These are phyloP conservation scores for Carallia brachiata DNA, from an alignment of 345 rosid species.

Conservation along the genomic window DNA sequence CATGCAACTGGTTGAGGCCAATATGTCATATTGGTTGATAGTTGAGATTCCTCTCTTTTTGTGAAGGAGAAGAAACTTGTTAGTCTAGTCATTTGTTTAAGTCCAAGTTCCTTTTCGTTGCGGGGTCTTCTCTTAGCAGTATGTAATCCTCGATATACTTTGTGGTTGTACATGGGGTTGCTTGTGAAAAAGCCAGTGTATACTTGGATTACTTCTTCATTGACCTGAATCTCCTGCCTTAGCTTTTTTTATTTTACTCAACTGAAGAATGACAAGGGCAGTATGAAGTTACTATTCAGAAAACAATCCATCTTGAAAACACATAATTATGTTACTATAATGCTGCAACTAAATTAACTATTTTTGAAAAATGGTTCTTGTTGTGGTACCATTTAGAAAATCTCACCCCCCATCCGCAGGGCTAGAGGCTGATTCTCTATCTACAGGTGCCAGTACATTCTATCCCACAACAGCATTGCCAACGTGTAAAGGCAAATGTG, in stretches of 20 bases:
- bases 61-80: slow-evolving; percentile 32
- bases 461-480: no score
- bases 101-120: slow-evolving; percentile 15
- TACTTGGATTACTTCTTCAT: slow-evolving; percentile 23
- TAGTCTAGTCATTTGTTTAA: slow-evolving; percentile 30
- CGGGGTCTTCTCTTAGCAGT: slow-evolving; percentile 14
- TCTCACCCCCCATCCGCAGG: no score
- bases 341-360: no score
- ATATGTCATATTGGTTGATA: neutral
- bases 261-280: neutral
- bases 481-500: neutral
- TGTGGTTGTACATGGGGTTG: slow-evolving; percentile 37
- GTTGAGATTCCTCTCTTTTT: no score
- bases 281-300: neutral
- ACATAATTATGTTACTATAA: neutral
- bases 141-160: slow-evolving; percentile 27
- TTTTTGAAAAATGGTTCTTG: no score
- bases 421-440: no score
- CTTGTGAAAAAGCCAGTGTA: slow-evolving; percentile 21
- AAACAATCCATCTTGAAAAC: neutral
- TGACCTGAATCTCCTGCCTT: slow-evolving; percentile 2
- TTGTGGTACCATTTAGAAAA: no score
- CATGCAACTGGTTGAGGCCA: slow-evolving; percentile 12
- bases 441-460: no score
- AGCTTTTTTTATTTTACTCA: neutral